Base-by-base conservation (phyloP, 202 grass and related monocot species). In the Panicum virgatum region DNA sequence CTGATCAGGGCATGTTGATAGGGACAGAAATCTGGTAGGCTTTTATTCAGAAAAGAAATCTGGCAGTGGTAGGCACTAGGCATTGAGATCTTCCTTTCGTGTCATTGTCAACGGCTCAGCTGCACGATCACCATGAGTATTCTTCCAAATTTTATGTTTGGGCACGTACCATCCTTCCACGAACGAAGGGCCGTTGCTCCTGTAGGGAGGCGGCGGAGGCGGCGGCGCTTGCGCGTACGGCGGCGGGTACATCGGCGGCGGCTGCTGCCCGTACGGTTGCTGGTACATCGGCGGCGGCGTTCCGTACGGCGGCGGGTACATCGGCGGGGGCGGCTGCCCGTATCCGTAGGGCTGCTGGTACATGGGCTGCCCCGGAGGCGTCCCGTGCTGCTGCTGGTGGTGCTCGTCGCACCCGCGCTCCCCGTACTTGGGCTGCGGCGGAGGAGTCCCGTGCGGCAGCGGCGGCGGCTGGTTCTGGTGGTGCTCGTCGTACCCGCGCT, bases 121-220 rank as follows among this genome's bases (percentile, higher is more conserved):
- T 4, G 32, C 32, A 4, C 32, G 32, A 34, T 34, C 64, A 66
- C 2, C 23, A 30, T 2, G 18, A 34, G 25, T 27, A 5, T 42
- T 29, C 5, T 20, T 62, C 42, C 37, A 36, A 6, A 42, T 6
- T 61, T 27, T 27, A 14, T 14, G 13, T 26, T 48, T 23, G 13
- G 15, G 29, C 8, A 56, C 80, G 38, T 88, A 91, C 88, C 91
- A 94, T 91, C 76, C 91, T 66, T 88, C 76, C 5, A 29, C n/a
- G 72, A 88, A 91, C 52, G 88, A 84, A 26, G 88, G 86, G 58
- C 88, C 76, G 63, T 63, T 36, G 66, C 48, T 46, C 76, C 78
- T 54, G 32, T 62, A 86, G 36, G 86, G 83, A 3, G 79, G 91
- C 10, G 70, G 86, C 13, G 88, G 59, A 71, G 69, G 75, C 75